phyloP scores from a whole-genome alignment of 805 yeast species.

The Yarrowia sp. region DNA sequence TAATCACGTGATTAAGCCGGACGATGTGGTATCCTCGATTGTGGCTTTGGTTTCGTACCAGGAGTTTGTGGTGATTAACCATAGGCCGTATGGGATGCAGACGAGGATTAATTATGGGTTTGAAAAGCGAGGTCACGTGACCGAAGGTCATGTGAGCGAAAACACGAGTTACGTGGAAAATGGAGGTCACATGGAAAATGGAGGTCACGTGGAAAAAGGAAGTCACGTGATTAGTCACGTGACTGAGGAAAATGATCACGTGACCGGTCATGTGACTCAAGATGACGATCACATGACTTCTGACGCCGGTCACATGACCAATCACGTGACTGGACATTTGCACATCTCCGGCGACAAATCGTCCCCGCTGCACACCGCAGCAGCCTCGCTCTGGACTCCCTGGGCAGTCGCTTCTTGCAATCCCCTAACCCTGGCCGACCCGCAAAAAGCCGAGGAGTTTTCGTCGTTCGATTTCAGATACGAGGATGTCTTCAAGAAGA shows the following conservation, averaged over 20 bases:
- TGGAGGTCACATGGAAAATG: no score
- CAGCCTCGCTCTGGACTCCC: conserved; percentile 18
- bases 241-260: no score
- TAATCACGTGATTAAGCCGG: conserved; percentile 4
- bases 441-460: conserved; percentile 12
- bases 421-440: conserved; percentile 4
- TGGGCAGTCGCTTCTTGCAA: conserved; percentile 21
- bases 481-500: conserved; percentile 28
- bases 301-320: background rate
- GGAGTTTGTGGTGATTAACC: conserved; percentile 32
- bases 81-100: conserved; percentile 22
- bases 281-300: no score
- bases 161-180: no score
- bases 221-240: no score
- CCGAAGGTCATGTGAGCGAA: no score
- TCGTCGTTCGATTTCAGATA: conserved; percentile 18
- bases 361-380: background rate
- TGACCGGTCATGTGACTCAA: no score
- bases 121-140: background rate
- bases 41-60: conserved; percentile 19
- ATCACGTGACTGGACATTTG: no score
- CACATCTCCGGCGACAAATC: background rate
- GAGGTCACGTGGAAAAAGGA: no score
- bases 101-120: conserved; percentile 21
- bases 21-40: conserved; percentile 21